Percentiles rank a stretch among this genome's conserved stretches.
These are phyloP conservation scores for Aspergillus sp. DNA, from an alignment of 2,329 filamentous ascomycete species.

Conservation along the genomic window DNA sequence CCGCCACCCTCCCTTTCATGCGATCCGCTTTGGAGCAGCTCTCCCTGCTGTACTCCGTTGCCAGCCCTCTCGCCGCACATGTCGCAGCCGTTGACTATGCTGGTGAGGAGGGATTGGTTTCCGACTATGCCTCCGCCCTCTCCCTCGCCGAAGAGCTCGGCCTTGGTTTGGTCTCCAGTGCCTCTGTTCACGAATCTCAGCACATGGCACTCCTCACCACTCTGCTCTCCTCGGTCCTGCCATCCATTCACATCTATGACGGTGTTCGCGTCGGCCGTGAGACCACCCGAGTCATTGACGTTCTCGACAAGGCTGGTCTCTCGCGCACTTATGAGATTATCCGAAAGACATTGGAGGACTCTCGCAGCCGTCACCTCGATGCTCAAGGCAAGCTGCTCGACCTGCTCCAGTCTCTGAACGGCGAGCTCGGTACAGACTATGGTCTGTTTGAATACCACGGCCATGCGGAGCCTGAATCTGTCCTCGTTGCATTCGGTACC, in stretches of 20 bases:
- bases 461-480: constrained; percentile 70
- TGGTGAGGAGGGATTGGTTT: constrained; percentile 66
- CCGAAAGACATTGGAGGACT: constrained; percentile 54
- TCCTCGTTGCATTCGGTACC: constrained; percentile 89
- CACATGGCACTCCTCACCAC: constrained; percentile 92
- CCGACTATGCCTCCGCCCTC: constrained; percentile 80
- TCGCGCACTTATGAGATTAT: constrained; percentile 65
- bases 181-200: constrained; percentile 85
- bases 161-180: constrained; percentile 77
- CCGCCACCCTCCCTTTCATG: constrained; percentile 73
- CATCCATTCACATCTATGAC: constrained; percentile 85
- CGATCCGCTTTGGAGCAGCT: constrained; percentile 86
- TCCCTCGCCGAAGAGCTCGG: constrained; percentile 84
- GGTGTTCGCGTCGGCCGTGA: constrained; percentile 78
- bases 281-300: constrained; percentile 75
- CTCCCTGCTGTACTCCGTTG: constrained; percentile 82
- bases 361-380: constrained; percentile 66
- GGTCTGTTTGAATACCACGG: constrained; percentile 91
- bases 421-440: constrained; percentile 90
- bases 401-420: constrained; percentile 72
- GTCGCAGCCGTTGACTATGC: constrained; percentile 86
- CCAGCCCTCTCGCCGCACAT: constrained; percentile 89
- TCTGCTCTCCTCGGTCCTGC: constrained; percentile 69
- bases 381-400: constrained; percentile 67
- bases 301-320: constrained; percentile 68